Percentiles rank a stretch among this genome's conserved stretches.
These are phyloP conservation scores for Rauvolfia tetraphylla DNA, from an alignment of 257 asterid genomes.

Conservation along the genomic window DNA sequence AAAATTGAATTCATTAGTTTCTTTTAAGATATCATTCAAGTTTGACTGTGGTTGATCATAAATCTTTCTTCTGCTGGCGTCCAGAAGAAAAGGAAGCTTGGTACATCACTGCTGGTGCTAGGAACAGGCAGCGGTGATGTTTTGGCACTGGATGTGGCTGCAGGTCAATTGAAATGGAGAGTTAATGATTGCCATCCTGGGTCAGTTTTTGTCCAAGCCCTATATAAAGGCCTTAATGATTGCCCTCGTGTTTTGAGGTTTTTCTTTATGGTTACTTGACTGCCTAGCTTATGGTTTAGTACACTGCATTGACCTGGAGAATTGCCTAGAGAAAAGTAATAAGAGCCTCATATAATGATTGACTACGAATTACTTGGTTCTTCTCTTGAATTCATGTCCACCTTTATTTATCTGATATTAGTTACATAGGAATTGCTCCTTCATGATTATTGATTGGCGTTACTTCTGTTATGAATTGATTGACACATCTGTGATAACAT, in stretches of 20 bases:
- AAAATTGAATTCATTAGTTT: neutral
- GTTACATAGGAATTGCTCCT: neutral
- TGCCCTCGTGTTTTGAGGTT: neutral
- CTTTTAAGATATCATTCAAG: neutral
- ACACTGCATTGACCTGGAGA: neutral
- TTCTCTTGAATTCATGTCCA: neutral
- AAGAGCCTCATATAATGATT: neutral
- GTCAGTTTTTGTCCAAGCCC: conserved; percentile 34
- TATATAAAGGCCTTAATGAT: too few species aligned
- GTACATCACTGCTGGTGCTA: conserved; percentile 63
- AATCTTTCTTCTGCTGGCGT: conserved; percentile 9
- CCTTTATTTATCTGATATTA: neutral
- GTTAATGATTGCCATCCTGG: conserved; percentile 86
- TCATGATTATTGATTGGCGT: neutral
- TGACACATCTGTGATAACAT: neutral
- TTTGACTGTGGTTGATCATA: neutral
- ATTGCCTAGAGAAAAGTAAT: neutral
- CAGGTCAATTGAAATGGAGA: conserved; percentile 91
- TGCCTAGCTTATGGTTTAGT: neutral
- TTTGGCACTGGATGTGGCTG: conserved; percentile 76
- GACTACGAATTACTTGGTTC: neutral
- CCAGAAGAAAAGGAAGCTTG: conserved; percentile 88
- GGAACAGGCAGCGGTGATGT: conserved; percentile 98
- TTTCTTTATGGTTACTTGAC: neutral
- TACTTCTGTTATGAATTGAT: neutral